Base-by-base conservation (phyloP, 768 basidiomycete genomes). In the Boletellus sp. region DNA sequence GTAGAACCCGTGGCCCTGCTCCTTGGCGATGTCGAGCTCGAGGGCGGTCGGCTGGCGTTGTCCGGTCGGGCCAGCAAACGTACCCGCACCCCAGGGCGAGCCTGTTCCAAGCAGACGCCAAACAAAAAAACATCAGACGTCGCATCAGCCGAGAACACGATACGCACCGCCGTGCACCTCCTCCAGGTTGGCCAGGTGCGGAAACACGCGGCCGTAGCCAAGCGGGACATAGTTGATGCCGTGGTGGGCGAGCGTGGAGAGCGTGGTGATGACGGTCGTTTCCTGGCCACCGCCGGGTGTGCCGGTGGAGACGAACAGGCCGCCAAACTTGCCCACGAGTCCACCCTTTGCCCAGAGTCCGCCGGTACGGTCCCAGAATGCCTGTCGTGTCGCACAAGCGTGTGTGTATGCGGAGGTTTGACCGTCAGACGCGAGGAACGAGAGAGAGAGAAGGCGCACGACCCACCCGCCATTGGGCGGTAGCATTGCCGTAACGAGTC, bases 31-130 rank as follows among this genome's bases (percentile, higher is more conserved):
- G 45, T 77, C 73, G 33, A 77, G 68, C 60, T 87, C 84, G 32
- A 79, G 70, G 1, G 59, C 51, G 7, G 67, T 61, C 3, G 85
- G 81, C 55, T 75, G 65, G 45, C 82, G 79, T 3, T 68, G 60
- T 3, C 81, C 83, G 52, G 74, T 69, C 3, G 62, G 33, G 2
- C 64, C 74, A 19, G 81, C 75, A 47, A 75, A 74, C 7, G 83
- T 79, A 20, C 84, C 85, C n/a, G 88, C 85, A 45, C 89, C 89
- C 79, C 82, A 91, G 15, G 88, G 80, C 7, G 85, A 84, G 23
- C 85, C 85, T 84, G 44, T 1, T 11, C 22, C 22, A 9, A 44
- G 16, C 23, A n/a, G 36, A 49, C 34, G 44, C 45, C 42, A 10
- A 3, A 16, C 28, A 16, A 7, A 7, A 24, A 20, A 23, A 20